Base-by-base conservation (phyloP, 140 eudicot species). In the Ambrosia hybrid region DNA sequence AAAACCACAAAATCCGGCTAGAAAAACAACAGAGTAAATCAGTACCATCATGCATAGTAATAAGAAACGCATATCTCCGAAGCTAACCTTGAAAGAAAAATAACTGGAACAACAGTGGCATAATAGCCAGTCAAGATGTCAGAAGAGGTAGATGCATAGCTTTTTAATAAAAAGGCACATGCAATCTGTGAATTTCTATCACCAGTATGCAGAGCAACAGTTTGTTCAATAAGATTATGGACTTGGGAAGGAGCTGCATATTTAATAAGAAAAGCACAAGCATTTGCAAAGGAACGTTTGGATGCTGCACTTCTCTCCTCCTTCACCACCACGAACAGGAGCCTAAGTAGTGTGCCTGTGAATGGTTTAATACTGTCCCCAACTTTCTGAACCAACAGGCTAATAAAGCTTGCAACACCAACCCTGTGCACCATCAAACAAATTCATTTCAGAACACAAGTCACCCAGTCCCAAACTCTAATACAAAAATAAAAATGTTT, bases 231-330 rank as follows among this genome's bases (percentile, higher is more conserved):
- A 71, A 88, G 83, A 66, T 83, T 90, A 63, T 94, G 88, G 64
- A 91, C 91, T 81, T 84, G 99, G 9, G 94, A 73, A 11, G 89
- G 85, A 76, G 91, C 63, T 51, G 99, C 87, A 73, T 82, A 83
- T 79, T 90, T 94, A 65, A 90, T 66, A 43, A 88, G 88, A 53
- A 85, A 81, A 13, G 97, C 99, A 86, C 97, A 94, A 62, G 99
- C 88, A 83, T 87, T 94, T 55, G 99, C 96, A 94, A 84, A 94
- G 48, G 99, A 96, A 80, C 92, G 94, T 82, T 89, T 94, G 5
- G 90, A 89, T 48, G 91, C 76, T 70, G 85, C 84, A 74, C 99
- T 90, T 86, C 72, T 86, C 81, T 94, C 99, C 74, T 94, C 97
- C 79, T 90, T 84, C 3, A 82, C 97, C 78, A 79, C 99, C 65